phyloP scores from a whole-genome alignment of 2,329 filamentous ascomycete genomes.

The Grosmannia serpens region DNA sequence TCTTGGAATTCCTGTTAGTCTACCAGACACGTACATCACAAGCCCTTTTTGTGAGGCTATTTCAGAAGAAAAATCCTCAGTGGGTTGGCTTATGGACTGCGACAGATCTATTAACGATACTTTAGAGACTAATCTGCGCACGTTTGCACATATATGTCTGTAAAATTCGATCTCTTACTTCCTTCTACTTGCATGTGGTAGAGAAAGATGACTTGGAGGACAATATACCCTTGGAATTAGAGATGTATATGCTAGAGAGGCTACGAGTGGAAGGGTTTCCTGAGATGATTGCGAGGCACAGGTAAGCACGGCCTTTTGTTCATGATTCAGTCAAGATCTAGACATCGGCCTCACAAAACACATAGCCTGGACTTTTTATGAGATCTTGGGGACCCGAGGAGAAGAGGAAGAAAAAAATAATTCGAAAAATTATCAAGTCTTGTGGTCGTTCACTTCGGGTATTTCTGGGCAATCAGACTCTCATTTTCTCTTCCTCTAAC shows the following conservation, averaged over 20 bases:
- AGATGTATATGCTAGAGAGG: not conserved
- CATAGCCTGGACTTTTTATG: too few species aligned
- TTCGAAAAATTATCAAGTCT: not conserved
- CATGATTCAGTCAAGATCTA: not conserved
- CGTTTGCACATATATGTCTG: constrained; percentile 8
- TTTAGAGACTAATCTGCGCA: constrained; percentile 2
- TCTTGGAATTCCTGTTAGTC: constrained; percentile 4
- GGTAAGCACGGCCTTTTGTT: not conserved
- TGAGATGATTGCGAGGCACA: constrained; percentile 1
- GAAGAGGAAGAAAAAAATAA: too few species aligned
- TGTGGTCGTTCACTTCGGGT: too few species aligned
- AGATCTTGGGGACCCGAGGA: too few species aligned
- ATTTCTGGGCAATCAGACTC: not conserved
- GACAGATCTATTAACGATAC: not conserved
- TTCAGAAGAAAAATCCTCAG: not conserved
- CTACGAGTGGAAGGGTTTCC: constrained; percentile 4
- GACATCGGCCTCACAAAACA: not conserved
- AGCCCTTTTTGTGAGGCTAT: constrained; percentile 3
- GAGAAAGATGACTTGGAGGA: not conserved
- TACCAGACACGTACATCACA: constrained; percentile 6
- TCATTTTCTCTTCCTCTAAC: constrained; percentile 3
- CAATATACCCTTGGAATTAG: not conserved
- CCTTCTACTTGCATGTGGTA: not conserved
- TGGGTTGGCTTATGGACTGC: constrained; percentile 4
- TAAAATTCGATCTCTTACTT: constrained; percentile 2